phyloP scores from a whole-genome alignment of 163 green algal species.

The Volvox carteri region DNA sequence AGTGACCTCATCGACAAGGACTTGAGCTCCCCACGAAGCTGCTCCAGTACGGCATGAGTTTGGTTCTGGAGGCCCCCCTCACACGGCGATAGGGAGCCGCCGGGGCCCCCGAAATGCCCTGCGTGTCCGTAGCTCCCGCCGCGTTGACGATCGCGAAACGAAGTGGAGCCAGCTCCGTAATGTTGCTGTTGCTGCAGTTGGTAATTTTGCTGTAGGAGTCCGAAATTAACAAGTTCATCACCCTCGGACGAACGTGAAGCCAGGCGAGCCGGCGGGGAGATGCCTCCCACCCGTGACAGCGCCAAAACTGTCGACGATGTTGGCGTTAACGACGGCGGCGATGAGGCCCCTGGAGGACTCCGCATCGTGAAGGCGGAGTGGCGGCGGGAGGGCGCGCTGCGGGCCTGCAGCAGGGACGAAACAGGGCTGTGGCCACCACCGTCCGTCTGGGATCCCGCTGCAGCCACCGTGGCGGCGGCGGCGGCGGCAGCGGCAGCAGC shows the following conservation, averaged over 20 bases:
- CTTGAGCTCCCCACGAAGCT: slow-evolving; percentile 42
- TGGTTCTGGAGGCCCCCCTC: slow-evolving; percentile 36
- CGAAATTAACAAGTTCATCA: slow-evolving; percentile 41
- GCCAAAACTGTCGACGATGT: not conserved
- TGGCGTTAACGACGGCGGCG: not conserved
- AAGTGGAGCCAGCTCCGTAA: no score
- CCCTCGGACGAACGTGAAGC: not conserved
- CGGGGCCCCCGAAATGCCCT: not conserved
- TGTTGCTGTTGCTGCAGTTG: no score
- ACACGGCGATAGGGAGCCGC: not conserved
- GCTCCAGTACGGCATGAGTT: slow-evolving; percentile 37
- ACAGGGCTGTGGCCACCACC: no score
- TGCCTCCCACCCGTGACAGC: not conserved
- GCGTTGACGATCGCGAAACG: slow-evolving; percentile 7
- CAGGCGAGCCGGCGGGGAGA: not conserved
- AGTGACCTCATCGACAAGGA: slow-evolving; percentile 19
- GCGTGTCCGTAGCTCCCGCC: not conserved
- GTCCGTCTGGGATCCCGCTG: no score
- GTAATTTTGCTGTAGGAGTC: no score
- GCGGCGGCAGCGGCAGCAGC: not conserved
- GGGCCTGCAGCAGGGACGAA: no score
- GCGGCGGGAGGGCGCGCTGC: not conserved
- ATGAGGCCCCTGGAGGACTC: not conserved
- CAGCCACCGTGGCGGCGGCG: not conserved
- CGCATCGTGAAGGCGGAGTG: not conserved